Percentiles rank a stretch among this genome's conserved stretches.
Conservation (phyloP, 2,329 filamentous ascomycete species). For the Aspergillus sp. region DNA sequence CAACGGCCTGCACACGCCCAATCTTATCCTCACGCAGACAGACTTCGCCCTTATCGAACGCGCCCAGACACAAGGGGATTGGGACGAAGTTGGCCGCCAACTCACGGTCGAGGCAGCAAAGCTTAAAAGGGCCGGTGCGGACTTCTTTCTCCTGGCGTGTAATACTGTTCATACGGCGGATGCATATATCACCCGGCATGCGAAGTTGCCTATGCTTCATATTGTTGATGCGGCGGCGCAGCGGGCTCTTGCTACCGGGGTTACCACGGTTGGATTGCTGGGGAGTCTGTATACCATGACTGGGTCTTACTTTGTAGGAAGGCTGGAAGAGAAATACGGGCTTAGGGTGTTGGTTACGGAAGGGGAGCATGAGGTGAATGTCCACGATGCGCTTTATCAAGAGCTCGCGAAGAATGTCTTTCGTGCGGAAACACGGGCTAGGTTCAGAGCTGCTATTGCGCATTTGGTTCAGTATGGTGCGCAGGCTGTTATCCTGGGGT, state of each 20-base stretch:
- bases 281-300: not conserved
- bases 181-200: not conserved
- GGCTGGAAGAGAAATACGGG: not conserved
- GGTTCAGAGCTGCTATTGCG: not conserved
- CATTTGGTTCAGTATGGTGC: not conserved
- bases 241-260: rapidly evolving
- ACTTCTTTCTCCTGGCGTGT: not conserved
- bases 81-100: not conserved
- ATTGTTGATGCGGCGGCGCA: not conserved
- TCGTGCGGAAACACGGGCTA: not conserved
- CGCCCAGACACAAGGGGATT: not conserved
- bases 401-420: not conserved
- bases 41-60: not conserved
- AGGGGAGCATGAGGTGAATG: not conserved
- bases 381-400: not conserved
- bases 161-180: not conserved
- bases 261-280: not conserved
- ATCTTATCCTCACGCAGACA: not conserved
- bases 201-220: not conserved
- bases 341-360: not conserved
- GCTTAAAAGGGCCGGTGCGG: not conserved
- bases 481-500: not conserved
- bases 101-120: not conserved
- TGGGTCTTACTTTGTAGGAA: not conserved
- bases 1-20: not conserved